A percentile compares a stretch with the other conserved stretches of the same genome.
Evolutionary conservation across 2,329 filamentous ascomycete genomes (phyloP).

Genomic region (Akanthomyces uredinophilus): DNA sequence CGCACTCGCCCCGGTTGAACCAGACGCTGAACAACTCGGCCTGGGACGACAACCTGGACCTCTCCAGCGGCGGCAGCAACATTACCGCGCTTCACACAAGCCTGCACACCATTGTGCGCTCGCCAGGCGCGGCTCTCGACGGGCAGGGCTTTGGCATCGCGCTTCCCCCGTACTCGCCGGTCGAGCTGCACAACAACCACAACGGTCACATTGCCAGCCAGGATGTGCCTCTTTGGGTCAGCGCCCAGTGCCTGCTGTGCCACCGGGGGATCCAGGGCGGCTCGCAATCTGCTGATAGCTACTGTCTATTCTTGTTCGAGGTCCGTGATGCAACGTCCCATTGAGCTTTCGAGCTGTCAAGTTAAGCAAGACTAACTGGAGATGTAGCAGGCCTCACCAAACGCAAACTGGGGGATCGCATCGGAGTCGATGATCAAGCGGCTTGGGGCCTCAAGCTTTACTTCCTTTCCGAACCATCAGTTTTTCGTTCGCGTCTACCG

Average conservation of each 20-base stretch:
- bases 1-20: conserved; percentile 2
- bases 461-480: conserved; percentile 50
- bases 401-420: conserved; percentile 34
- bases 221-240: conserved; percentile 33
- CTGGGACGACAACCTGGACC: conserved; percentile 43
- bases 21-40: conserved; percentile 41
- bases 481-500: conserved; percentile 53
- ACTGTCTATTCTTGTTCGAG: conserved; percentile 51
- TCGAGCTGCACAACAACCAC: conserved; percentile 31
- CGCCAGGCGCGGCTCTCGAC: conserved; percentile 19
- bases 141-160: conserved; percentile 31
- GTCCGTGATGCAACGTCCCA: conserved; percentile 28
- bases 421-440: conserved; percentile 33
- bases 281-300: conserved; percentile 31
- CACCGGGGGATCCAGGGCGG: conserved; percentile 30
- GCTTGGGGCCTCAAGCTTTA: conserved; percentile 42
- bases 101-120: conserved; percentile 31
- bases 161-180: conserved; percentile 34
- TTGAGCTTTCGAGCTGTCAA: neutral
- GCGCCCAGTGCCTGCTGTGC: conserved; percentile 40
- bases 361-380: conserved; percentile 4
- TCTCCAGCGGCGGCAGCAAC: conserved; percentile 34
- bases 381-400: conserved; percentile 41
- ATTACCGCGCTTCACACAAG: conserved; percentile 42
- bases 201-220: conserved; percentile 24